Base-by-base conservation (phyloP, 2,329 filamentous ascomycete genomes). In the Coniochaeta sp. region DNA sequence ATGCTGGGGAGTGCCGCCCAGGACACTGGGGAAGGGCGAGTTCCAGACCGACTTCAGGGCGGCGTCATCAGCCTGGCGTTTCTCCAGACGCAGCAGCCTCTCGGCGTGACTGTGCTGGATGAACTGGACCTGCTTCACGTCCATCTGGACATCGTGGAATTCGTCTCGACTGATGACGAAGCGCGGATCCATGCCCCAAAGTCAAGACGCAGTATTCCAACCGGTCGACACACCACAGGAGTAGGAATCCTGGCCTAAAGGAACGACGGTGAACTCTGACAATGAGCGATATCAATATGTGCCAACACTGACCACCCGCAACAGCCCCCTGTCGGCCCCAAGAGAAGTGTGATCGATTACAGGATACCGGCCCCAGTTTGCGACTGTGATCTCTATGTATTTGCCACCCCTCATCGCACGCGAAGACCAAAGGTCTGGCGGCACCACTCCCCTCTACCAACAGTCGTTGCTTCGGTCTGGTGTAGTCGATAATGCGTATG, bases 1-100 rank as follows among this genome's bases (percentile, higher is more conserved):
- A 78, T 96, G 90, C 72, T 96, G 90, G 59, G 92, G 89, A 54
- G 91, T 93, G 59, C 90, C 89, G 66, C 89, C 87, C 61, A 96
- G 74, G 42, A 92, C 86, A 65, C 88, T 88, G 3, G 54, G 92
- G 71, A 97, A 97, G 17, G 93, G 93, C 60, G 93, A 96, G 65
- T 89, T 88, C 95, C 95, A 99, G 60, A 96, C 89, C 62, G 90
- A 96, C 74, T 93, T 96, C 62, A 89, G 75, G 34, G 84, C 81
- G 57, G 84, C 83, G 74, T 89, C 85, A 65, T 88, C 86, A 36
- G 85, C 85, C 69, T 88, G 85, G 55, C 85, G 84, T 68, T 86
- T 86, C 71, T 89, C 86, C 58, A 89, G 72, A 63, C 84, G 77
- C 62, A 81, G 73, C 59, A 89, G 71, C 69, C 86, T 77, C 65